A percentile compares a stretch with the other conserved stretches of the same genome.
These are phyloP conservation scores for Metschnikowia lunata DNA, from an alignment of 805 yeast species.

Conservation along the genomic window DNA sequence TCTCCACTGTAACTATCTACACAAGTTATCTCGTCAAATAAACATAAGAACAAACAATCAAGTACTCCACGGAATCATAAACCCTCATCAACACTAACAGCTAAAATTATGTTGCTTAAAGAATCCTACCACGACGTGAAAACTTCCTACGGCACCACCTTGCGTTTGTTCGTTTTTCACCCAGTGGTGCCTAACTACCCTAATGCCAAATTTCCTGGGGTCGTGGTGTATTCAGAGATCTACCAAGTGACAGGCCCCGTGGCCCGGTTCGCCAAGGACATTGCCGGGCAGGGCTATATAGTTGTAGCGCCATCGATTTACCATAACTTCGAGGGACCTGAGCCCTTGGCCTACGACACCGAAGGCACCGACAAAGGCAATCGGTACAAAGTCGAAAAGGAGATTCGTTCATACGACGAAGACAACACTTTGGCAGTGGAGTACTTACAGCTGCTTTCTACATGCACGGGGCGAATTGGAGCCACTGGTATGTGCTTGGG, in stretches of 20 bases:
- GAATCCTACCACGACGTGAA: constrained; percentile 61
- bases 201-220: constrained; percentile 77
- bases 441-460: constrained; percentile 50
- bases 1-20: no score
- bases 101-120: constrained; percentile 53
- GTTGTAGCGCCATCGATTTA: constrained; percentile 78
- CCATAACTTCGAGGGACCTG: constrained; percentile 64
- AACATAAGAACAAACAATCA: no score
- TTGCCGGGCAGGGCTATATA: constrained; percentile 75
- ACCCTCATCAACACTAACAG: no score
- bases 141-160: constrained; percentile 62
- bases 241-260: constrained; percentile 85
- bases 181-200: constrained; percentile 73
- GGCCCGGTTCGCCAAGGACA: constrained; percentile 67
- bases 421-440: constrained; percentile 64
- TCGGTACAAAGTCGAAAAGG: constrained; percentile 59
- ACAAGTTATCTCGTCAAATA: no score
- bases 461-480: constrained; percentile 71
- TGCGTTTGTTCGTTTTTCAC: constrained; percentile 62
- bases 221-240: constrained; percentile 72
- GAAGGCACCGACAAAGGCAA: constrained; percentile 78
- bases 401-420: constrained; percentile 69
- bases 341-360: constrained; percentile 63
- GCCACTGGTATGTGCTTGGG: constrained; percentile 88
- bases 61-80: no score